Base-by-base conservation (phyloP, 78 protist genomes). In the Thecamonas trahens region DNA sequence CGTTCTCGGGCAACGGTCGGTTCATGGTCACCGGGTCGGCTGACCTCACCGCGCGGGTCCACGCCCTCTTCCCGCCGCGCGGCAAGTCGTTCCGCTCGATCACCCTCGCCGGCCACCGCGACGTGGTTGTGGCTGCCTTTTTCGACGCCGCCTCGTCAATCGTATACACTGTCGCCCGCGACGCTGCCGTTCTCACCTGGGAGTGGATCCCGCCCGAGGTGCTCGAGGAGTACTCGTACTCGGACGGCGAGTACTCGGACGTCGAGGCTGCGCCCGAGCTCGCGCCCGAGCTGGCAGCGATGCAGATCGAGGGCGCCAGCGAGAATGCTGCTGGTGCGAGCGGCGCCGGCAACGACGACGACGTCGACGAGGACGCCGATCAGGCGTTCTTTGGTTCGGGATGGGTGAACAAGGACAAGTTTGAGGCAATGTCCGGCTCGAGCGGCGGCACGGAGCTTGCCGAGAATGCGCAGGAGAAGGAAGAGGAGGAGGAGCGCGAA, bases 1-100 rank as follows among this genome's bases (percentile, higher is more conserved):
- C 47, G 40, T 83, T 83, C 84, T n/a, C 74, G 15, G 11, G 53
- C 13, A 83, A 83, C 71, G 66, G 77, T 0, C 28, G 22, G 38
- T 66, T 53, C 40, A 52, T 82, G 40, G 35, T 75, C 45, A 24
- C 76, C 8, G 75, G 74, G 26, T 24, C 63, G 1, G 52, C 20
- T 2, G 89, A 83, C 47, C 2, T 26, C n/a, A 77, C 77, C 0
- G 74, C 76, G 7, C 52, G 69, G 14, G 17, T 83, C 13, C 62
- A 50, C 40, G 42, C 79, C 8, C 63, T 76, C 20, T 18, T 72
- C 40, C 74, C 78, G 4, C 37, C 24, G 13, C 42, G 8, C n/a
- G 67, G 60, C 35, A 34, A 5, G 11, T 49, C 60, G 29, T 67
- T 35, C 14, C 29, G 0, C 4, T 80, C 83, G 8, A 0, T 26